Base-by-base conservation (phyloP, 208 protist genomes). In the Leishmania arabica region DNA sequence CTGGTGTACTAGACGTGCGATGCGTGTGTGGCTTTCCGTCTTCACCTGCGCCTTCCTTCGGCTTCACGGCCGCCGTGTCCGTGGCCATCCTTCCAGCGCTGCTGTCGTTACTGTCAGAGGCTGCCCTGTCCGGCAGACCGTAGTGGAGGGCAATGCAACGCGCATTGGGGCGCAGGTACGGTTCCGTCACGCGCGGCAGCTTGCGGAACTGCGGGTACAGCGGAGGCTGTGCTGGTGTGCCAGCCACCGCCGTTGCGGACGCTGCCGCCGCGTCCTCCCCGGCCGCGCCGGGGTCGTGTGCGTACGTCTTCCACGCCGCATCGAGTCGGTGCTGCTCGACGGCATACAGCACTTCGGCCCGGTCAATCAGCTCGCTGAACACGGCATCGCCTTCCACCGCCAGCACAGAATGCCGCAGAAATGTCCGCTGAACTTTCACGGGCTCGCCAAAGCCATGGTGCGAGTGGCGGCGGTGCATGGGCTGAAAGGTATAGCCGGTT, bases 141-240 rank as follows among this genome's bases (percentile, higher is more conserved):
- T 95, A 97, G 81, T 97, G 93, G 49, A 97, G 81, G 1, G 89
- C 92, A 54, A 97, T 91, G 79, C 93, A 97, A 76, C 92, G 91
- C 56, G 92, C 93, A 73, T 97, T 97, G 4, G 93, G 90, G 21
- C 82, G 85, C 49, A 89, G 75, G 42, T 80, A 79, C 37, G 82
- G 80, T 51, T 86, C 76, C 69, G 66, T 17, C 3, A 86, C 83
- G 0, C 84, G 83, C 1, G 80, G 68, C 13, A 76, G 69, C 68
- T 69, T 70, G n/a, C 81, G 81, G 15, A 81, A 81, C 42, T 53
- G 51, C 49, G 71, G 82, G 81, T 81, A 86, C 73, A 75, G 85
- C 40, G 72, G 74, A 47, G 62, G 45, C 49, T 71, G 54, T 34
- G 68, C 65, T 21, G 74, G 53, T 72, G n/a, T 51, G 47, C 54